Evolutionary conservation across 495 filamentous ascomycete species (phyloP), one percentile per base, ranked within the genome.

Genomic region (Bacidia gigantensis): DNA sequence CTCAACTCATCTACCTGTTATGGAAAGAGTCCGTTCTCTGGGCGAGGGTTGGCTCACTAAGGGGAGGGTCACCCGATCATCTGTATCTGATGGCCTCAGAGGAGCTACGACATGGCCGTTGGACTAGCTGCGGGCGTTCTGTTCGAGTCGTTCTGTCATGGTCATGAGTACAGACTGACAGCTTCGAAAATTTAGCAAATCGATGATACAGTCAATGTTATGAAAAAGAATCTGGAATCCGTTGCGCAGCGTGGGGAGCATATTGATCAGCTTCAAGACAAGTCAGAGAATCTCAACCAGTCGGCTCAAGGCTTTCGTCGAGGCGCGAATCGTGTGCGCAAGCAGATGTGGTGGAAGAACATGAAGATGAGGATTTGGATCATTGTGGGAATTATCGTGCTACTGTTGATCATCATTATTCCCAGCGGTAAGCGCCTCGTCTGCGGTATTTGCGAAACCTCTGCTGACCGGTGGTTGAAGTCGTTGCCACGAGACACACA

Each of bases 351-450:
- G 81, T 84, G 81, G 84, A 85, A 89, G 78, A 90, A 98, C 67
- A 95, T 97, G 88, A 95, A 95, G 78, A 99, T 97, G 92, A 81
- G 90, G 62, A 92, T 96, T 71, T 97, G 89, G 67, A 72, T 99
- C 61, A 84, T 88, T 54, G 74, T 82, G 51, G 90, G 86, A 54
- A 83, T 97, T 67, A 82, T 95, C 60, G 72, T 96, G 49, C 70
- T 97, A 56, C 74, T 97, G 52, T 70, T 95, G 51, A 78, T 98
- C 63, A 96, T 98, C 63, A 58, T 58, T 24, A 58, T 58, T 24
- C 56, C 56, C 18, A 50, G 51, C 41, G 51, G 56, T 58, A 29
- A 50, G 56, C 20, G 2, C 25, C 0, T 24, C 11, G 22, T 20
- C 3, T 22, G 9, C 7, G 20, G 20, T 18, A 17, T 39, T n/a